Evolutionary conservation across 306 rosid genomes (phyloP).

Genomic region (Hippophae rhamnoides): DNA sequence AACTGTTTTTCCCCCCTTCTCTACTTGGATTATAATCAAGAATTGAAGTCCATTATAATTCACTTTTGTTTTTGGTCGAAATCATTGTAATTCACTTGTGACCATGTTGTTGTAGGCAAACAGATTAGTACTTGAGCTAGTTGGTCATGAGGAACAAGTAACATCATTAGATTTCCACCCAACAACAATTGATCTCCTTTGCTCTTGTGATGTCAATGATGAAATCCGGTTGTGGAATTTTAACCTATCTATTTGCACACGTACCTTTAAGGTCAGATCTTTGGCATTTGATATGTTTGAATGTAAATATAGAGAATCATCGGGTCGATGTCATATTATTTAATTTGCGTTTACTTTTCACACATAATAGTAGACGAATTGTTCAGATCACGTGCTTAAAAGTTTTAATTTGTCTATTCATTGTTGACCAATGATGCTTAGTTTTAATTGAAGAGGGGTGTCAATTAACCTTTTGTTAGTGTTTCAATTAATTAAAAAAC

Average conservation of each 20-base stretch:
- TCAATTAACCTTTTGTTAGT: no score
- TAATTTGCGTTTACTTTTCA: neutral
- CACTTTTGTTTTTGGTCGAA: no score
- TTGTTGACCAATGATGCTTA: no score
- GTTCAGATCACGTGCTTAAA: no score
- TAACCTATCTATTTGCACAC: constrained; percentile 19
- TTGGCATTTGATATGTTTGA: constrained; percentile 9
- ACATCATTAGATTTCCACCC: constrained; percentile 76
- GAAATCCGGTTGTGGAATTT: constrained; percentile 47
- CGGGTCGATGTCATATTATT: neutral
- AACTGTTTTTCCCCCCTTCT: no score
- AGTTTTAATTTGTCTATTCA: no score
- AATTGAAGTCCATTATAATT: no score
- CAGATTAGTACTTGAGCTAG: constrained; percentile 18
- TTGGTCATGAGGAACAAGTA: constrained; percentile 45
- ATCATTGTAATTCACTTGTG: no score
- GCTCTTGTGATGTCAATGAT: constrained; percentile 45
- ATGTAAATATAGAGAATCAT: neutral
- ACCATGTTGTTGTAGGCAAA: constrained; percentile 32
- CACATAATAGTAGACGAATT: neutral
- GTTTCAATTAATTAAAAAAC: no score
- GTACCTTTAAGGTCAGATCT: constrained; percentile 36
- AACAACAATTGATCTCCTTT: constrained; percentile 33
- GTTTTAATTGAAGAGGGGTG: no score
- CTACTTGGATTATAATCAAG: no score